These are phyloP conservation scores for Colletotrichum incanum DNA, from an alignment of 2,329 filamentous ascomycete genomes.

Conservation along the genomic window DNA sequence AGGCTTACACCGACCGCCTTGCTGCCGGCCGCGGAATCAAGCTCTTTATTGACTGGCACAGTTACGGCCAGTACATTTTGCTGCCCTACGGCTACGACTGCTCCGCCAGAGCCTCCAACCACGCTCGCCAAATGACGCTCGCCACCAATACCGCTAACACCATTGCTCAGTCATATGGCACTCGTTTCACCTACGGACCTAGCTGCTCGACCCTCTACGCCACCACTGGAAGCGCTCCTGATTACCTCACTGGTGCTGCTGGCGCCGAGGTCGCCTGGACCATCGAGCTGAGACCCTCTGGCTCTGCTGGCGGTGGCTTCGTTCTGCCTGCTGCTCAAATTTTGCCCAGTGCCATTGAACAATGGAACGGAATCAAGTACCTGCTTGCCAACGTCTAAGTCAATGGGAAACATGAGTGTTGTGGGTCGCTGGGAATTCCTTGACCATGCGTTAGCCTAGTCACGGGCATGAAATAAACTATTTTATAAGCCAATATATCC, in stretches of 20 bases:
- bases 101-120: slow-evolving; percentile 55
- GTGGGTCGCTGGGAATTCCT: neutral
- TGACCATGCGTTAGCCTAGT: neutral
- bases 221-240: slow-evolving; percentile 51
- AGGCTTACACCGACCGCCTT: slow-evolving; percentile 51
- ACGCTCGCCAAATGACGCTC: slow-evolving; percentile 57
- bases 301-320: slow-evolving; percentile 55
- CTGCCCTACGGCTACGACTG: slow-evolving; percentile 63
- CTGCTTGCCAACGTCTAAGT: slow-evolving; percentile 45
- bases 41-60: slow-evolving; percentile 65
- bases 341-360: slow-evolving; percentile 53
- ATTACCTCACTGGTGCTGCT: slow-evolving; percentile 48
- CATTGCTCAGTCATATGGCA: slow-evolving; percentile 54
- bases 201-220: slow-evolving; percentile 57
- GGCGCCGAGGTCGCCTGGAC: slow-evolving; percentile 57
- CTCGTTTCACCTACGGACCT: slow-evolving; percentile 54
- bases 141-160: slow-evolving; percentile 49
- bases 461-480: neutral
- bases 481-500: neutral
- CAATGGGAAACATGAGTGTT: too few species aligned
- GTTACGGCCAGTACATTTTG: slow-evolving; percentile 62
- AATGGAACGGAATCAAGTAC: slow-evolving; percentile 55
- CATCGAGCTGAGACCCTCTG: slow-evolving; percentile 54
- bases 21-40: slow-evolving; percentile 53
- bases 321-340: slow-evolving; percentile 57